These are phyloP conservation scores for Sclerotinia borealis DNA, from an alignment of 2,329 filamentous ascomycete species.

Conservation along the genomic window DNA sequence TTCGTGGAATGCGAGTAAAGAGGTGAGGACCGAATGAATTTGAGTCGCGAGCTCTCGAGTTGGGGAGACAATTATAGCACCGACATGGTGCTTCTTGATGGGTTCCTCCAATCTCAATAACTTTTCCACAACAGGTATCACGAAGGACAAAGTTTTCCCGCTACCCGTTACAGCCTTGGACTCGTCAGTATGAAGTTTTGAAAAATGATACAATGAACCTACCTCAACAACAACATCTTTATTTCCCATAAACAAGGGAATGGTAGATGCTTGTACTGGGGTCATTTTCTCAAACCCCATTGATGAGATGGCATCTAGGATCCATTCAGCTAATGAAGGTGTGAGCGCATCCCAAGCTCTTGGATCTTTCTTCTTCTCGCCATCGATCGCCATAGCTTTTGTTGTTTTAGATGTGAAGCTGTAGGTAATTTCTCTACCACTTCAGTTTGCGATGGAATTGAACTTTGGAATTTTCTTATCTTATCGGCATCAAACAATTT, in stretches of 20 bases:
- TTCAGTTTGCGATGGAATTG: neutral
- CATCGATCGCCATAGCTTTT: conserved; percentile 4
- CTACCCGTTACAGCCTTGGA: conserved; percentile 75
- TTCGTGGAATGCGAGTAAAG: conserved; percentile 74
- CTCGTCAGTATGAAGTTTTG: conserved; percentile 12
- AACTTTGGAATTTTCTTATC: conserved; percentile 10
- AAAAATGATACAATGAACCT: conserved; percentile 13
- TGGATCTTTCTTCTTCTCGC: conserved; percentile 39
- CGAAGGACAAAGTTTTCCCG: conserved; percentile 82
- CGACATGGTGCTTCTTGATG: conserved; percentile 83
- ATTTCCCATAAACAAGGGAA: conserved; percentile 81
- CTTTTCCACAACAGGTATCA: conserved; percentile 78
- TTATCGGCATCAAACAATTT: neutral
- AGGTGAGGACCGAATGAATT: conserved; percentile 75
- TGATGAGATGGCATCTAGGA: conserved; percentile 72
- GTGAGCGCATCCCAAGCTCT: conserved; percentile 63
- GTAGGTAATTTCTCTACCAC: neutral
- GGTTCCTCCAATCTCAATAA: conserved; percentile 74
- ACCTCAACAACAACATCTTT: conserved; percentile 90
- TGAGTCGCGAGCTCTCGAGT: conserved; percentile 89
- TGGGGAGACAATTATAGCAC: conserved; percentile 85
- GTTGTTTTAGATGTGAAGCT: neutral
- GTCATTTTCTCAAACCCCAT: conserved; percentile 88
- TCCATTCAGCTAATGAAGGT: conserved; percentile 72
- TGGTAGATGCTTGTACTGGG: conserved; percentile 87